A percentile compares a stretch with the other conserved stretches of the same genome.
Evolutionary conservation across 495 filamentous ascomycete genomes (phyloP).

Genomic region (Pseudoneurospora amorphoporcata): DNA sequence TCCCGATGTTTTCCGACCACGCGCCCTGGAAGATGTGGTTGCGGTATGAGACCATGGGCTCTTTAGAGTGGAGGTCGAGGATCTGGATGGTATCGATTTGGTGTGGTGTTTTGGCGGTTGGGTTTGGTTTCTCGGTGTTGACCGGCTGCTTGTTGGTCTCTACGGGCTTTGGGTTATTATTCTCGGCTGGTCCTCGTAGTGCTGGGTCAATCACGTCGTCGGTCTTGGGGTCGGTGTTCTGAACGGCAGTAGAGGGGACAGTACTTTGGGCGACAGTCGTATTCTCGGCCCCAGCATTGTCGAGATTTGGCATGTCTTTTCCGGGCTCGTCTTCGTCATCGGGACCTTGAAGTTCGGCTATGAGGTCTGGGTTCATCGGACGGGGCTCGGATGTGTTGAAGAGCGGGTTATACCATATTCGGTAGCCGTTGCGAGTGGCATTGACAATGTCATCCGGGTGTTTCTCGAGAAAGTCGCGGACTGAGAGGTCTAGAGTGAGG

Average conservation of each 20-base stretch:
- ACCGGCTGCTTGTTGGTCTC: constrained; percentile 1
- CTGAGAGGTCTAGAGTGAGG: constrained; percentile 44
- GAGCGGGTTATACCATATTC: constrained; percentile 27
- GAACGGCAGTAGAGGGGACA: neutral
- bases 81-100: constrained; percentile 50
- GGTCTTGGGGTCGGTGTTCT: neutral
- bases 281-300: constrained; percentile 8
- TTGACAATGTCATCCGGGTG: constrained; percentile 20
- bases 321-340: constrained; percentile 20
- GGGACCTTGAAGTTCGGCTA: constrained; percentile 20
- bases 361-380: constrained; percentile 7
- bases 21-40: constrained; percentile 62
- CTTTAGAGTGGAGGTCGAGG: constrained; percentile 58
- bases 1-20: constrained; percentile 72
- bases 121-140: constrained; percentile 9
- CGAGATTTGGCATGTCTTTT: constrained; percentile 17
- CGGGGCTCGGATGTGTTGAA: constrained; percentile 18
- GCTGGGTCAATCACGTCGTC: constrained; percentile 7
- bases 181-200: constrained; percentile 1
- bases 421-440: constrained; percentile 21
- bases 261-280: constrained; percentile 1
- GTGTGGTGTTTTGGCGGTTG: constrained; percentile 12
- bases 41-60: constrained; percentile 66
- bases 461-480: constrained; percentile 33
- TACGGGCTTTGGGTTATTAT: neutral